Evolutionary conservation across 2,329 filamentous ascomycete species (phyloP), one percentile per base, ranked within the genome.

Genomic region (Fusarium sp.): DNA sequence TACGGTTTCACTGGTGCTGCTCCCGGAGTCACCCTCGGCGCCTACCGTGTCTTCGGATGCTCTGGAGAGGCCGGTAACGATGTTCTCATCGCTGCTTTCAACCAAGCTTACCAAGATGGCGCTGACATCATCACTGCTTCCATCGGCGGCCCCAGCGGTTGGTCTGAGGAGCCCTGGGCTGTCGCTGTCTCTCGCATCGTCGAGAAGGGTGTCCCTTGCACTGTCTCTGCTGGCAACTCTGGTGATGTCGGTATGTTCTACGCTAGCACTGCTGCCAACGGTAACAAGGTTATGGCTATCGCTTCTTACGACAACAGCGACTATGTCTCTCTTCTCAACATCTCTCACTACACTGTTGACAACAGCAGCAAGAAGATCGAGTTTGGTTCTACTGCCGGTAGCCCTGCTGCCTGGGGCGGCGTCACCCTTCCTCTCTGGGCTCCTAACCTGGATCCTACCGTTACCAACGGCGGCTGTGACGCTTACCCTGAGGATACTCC

Each of bases 1-100:
- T 85, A 85, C n/a, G 85, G 86, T n/a, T 88, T 90, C 73, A 86
- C 86, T 22, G 90, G 89, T 26, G 88, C 85, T 22, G 89, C 88
- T 3, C 86, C 87, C 2, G 87, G 84, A 56, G 89, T 88, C 3
- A 87, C 82, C 2, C 82, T 91, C 5, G 87, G 87, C 47, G 84
- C 85, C 57, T 91, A 88, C 81, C 84, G 86, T 58, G 86, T 90
- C 18, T 90, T 90, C 61, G 87, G 88, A 38, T 91, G 89, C 77
- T 64, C 75, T 0, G 88, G 87, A 50, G 77, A 80, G 41, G 83
- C 85, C 13, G 78, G 80, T 16, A 87, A 87, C 73, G 89, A 91
- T 70, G 82, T 91, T 16, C 79, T 91, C 60, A 88, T 91, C 53
- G 84, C 85, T 9, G 88, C 89, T 7, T 91, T 88, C 79, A 86